phyloP scores from a whole-genome alignment of 1,284 basidiomycete species.

The Sporisorium graminicola region DNA sequence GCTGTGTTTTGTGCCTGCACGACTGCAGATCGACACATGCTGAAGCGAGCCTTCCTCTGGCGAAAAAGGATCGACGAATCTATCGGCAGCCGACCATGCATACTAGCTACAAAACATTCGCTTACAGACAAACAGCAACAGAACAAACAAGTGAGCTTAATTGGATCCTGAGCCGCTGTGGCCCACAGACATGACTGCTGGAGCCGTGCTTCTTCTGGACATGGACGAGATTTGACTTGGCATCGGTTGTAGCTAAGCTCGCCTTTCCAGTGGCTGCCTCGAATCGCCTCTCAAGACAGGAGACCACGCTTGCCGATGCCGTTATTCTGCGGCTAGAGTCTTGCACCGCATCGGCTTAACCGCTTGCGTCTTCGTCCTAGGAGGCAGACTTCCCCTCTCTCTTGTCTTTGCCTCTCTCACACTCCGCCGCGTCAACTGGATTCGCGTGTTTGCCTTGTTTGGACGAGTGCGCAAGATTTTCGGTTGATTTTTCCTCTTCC shows the following conservation, averaged over 20 bases:
- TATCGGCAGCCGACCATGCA: conserved; percentile 3
- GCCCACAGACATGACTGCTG: conserved; percentile 4
- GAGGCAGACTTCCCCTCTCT: neutral
- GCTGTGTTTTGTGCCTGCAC: neutral
- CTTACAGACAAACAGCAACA: neutral
- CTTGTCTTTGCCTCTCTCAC: neutral
- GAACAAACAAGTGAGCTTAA: neutral
- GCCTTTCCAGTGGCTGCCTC: neutral
- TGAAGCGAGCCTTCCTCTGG: neutral
- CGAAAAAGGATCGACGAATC: conserved; percentile 9
- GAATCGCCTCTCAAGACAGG: neutral
- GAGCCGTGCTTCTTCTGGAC: neutral
- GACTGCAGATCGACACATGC: neutral
- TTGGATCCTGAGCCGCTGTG: neutral
- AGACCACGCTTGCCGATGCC: neutral
- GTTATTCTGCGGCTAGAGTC: neutral
- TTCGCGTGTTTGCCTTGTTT: neutral
- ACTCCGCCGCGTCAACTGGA: neutral
- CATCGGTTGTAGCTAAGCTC: neutral
- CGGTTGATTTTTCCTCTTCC: neutral
- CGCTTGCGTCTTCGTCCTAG: neutral
- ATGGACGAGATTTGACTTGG: no score
- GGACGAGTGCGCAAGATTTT: neutral
- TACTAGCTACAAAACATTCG: conserved; percentile 2
- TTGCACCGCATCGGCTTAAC: neutral